Conservation (phyloP, 352 stramenopile genomes). For the Phytopythium chamaehyphon region DNA sequence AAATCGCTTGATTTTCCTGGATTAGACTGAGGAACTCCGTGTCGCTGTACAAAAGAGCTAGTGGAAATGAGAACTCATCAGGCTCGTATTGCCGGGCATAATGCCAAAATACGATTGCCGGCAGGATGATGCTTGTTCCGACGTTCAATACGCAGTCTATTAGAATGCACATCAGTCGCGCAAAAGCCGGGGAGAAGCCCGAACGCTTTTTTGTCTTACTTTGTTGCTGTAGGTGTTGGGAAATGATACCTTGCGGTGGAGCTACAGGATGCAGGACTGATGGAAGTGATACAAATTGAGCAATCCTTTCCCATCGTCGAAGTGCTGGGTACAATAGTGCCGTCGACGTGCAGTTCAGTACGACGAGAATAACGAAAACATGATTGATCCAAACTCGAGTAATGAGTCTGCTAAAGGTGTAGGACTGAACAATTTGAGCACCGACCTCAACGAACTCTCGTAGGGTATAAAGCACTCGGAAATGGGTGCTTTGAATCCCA, state of each 20-base stretch:
- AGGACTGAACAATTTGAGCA: conserved; percentile 36
- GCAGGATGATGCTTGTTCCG: conserved; percentile 8
- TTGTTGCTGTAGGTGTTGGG: no score
- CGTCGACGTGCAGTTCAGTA: conserved; percentile 29
- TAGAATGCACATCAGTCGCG: conserved; percentile 11
- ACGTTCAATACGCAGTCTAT: conserved; percentile 7
- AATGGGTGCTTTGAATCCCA: conserved; percentile 29
- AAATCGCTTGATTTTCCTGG: conserved; percentile 36
- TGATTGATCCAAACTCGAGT: conserved; percentile 48
- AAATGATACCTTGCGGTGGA: no score
- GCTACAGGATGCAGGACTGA: background rate
- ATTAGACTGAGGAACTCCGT: conserved; percentile 37
- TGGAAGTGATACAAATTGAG: background rate
- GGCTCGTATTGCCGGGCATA: conserved; percentile 25
- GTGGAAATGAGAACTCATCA: conserved; percentile 23
- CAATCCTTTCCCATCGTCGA: background rate
- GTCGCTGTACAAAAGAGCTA: conserved; percentile 34
- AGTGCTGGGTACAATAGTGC: conserved; percentile 5
- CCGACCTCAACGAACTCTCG: conserved; percentile 40
- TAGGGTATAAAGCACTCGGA: conserved; percentile 19
- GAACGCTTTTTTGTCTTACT: no score
- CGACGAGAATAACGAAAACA: conserved; percentile 32
- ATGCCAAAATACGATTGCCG: conserved; percentile 8
- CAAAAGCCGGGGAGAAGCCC: conserved; percentile 2
- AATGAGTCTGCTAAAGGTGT: conserved; percentile 36